phyloP scores from a whole-genome alignment of 192 early-diverging fungal species.

The Gigaspora rosea region DNA sequence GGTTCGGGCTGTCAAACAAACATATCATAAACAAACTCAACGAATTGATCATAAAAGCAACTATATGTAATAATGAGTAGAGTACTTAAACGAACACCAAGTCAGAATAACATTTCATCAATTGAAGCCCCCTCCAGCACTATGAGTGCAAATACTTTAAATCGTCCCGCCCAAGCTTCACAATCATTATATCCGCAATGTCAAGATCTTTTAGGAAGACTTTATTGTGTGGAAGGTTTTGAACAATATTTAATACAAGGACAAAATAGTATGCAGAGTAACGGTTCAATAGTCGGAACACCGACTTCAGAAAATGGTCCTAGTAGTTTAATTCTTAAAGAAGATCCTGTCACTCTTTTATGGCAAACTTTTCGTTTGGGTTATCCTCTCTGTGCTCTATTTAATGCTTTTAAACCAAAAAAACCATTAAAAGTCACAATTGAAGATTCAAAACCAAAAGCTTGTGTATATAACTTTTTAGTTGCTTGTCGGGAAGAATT shows the following conservation, averaged over 20 bases:
- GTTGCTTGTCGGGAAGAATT: conserved; percentile 83
- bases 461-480: conserved; percentile 84
- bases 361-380: conserved; percentile 76
- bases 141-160: conserved; percentile 41
- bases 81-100: conserved; percentile 29
- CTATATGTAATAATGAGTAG: neutral
- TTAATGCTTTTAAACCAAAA: conserved; percentile 67
- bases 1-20: too few relatives aligned
- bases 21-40: too few relatives aligned
- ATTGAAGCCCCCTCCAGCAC: conserved; percentile 44
- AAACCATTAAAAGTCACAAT: conserved; percentile 60
- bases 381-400: conserved; percentile 66
- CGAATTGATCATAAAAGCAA: too few relatives aligned
- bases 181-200: conserved; percentile 75
- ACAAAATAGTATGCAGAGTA: conserved; percentile 42
- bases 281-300: conserved; percentile 35
- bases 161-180: conserved; percentile 39
- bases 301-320: conserved; percentile 30
- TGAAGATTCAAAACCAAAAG: conserved; percentile 51
- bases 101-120: conserved; percentile 18
- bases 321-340: conserved; percentile 35
- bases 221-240: conserved; percentile 72
- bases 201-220: conserved; percentile 66
- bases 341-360: conserved; percentile 67
- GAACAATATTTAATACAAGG: conserved; percentile 58